These are phyloP conservation scores for Cardiospermum halicacabum DNA, from an alignment of 345 rosid species.

Conservation along the genomic window DNA sequence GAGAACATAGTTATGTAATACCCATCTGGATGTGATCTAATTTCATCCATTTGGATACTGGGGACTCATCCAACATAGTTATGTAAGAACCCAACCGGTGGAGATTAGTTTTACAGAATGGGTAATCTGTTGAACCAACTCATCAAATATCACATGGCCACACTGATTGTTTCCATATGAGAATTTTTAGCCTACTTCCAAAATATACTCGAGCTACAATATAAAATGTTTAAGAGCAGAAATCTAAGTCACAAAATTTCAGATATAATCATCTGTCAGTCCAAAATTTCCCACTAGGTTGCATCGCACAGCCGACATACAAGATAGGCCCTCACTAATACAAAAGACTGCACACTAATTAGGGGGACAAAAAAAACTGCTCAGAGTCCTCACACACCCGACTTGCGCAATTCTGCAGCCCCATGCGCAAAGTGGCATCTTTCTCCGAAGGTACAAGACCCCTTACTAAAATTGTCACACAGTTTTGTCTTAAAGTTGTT, in stretches of 20 bases:
- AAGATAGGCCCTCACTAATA: conserved; percentile 4
- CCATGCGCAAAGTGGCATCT: conserved; percentile 98
- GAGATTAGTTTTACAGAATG: too few species aligned
- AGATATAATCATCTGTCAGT: not conserved
- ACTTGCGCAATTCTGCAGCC: conserved; percentile 69
- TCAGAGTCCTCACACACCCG: conserved; percentile 20
- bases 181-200: not conserved
- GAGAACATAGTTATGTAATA: too few species aligned
- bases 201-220: not conserved
- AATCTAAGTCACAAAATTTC: not conserved
- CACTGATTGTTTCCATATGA: not conserved
- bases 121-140: too few species aligned
- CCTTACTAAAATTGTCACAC: conserved; percentile 73
- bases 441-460: conserved; percentile 81
- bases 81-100: too few species aligned
- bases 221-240: not conserved
- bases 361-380: not conserved
- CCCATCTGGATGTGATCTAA: too few species aligned
- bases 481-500: conserved; percentile 88
- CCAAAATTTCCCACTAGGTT: conserved; percentile 6
- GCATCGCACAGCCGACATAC: conserved; percentile 5
- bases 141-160: too few species aligned
- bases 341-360: conserved; percentile 21
- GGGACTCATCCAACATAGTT: too few species aligned
- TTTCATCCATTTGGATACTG: too few species aligned